Evolutionary conservation across 805 yeast genomes (phyloP).

Genomic region (Pichia cabralensis): DNA sequence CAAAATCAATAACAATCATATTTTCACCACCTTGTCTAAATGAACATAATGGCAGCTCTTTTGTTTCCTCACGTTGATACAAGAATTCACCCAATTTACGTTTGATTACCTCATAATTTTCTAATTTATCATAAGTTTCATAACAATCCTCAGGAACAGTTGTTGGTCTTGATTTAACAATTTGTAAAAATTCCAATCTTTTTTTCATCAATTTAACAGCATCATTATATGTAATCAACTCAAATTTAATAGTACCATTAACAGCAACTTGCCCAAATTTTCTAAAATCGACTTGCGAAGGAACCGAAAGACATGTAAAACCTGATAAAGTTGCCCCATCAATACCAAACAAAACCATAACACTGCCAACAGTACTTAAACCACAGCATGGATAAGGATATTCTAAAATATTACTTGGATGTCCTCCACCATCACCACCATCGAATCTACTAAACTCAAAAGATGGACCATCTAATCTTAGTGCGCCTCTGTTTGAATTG

Average conservation of each 20-base stretch:
- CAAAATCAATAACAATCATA: constrained; percentile 26
- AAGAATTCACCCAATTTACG: constrained; percentile 11
- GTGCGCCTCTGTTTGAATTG: constrained; percentile 25
- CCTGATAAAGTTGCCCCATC: constrained; percentile 26
- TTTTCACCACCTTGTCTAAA: constrained; percentile 26
- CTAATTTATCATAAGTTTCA: constrained; percentile 9
- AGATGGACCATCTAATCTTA: constrained; percentile 22
- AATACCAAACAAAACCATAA: constrained; percentile 19
- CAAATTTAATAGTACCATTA: constrained; percentile 17
- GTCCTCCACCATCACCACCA: constrained; percentile 26
- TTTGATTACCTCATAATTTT: constrained; percentile 6
- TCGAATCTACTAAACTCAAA: constrained; percentile 15
- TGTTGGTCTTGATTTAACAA: constrained; percentile 11
- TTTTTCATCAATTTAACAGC: constrained; percentile 14
- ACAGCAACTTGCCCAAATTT: constrained; percentile 26
- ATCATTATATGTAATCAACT: constrained; percentile 16
- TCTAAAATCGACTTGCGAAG: constrained; percentile 23
- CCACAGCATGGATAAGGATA: constrained; percentile 24
- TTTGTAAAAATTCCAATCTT: constrained; percentile 13
- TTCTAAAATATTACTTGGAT: constrained; percentile 23
- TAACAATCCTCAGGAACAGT: constrained; percentile 6
- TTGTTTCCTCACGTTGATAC: constrained; percentile 7
- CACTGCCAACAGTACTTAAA: constrained; percentile 20
- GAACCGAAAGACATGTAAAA: constrained; percentile 20
- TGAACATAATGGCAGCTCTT: constrained; percentile 14